Evolutionary conservation across 2,329 filamentous ascomycete genomes (phyloP).

Genomic region (Neurospora sp.): DNA sequence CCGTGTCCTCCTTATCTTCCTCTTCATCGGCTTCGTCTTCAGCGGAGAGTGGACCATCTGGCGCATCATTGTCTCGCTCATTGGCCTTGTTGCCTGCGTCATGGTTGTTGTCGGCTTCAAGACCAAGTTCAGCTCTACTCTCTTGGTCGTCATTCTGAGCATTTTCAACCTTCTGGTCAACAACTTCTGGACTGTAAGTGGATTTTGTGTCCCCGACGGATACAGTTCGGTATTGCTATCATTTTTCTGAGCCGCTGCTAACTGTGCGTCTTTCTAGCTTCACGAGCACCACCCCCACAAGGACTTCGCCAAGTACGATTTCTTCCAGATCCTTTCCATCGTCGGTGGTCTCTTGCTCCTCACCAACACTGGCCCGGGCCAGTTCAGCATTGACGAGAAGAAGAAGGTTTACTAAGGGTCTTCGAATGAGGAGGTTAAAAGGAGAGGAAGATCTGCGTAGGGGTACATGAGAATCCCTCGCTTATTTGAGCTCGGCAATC

Average conservation of each 20-base stretch:
- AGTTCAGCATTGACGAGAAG: constrained; percentile 99
- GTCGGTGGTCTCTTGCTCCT: constrained; percentile 92
- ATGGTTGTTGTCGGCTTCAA: constrained; percentile 99
- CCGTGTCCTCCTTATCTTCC: constrained; percentile 89
- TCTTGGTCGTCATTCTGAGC: constrained; percentile 89
- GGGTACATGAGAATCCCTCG: neutral
- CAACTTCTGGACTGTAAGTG: constrained; percentile 97
- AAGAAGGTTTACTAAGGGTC: constrained; percentile 91
- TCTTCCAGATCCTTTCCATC: constrained; percentile 99
- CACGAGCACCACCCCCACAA: constrained; percentile 98
- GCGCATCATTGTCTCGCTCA: constrained; percentile 70
- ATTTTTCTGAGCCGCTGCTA: constrained; percentile 13
- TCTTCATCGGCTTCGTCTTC: constrained; percentile 95
- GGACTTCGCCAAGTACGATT: constrained; percentile 99
- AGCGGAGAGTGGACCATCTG: constrained; percentile 87
- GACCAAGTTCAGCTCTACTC: constrained; percentile 95
- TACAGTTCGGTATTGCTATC: neutral
- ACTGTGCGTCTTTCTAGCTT: constrained; percentile 45
- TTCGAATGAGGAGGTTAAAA: neutral
- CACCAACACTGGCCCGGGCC: constrained; percentile 96
- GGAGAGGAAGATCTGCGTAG: neutral
- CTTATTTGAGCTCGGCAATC: neutral
- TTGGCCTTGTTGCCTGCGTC: constrained; percentile 84
- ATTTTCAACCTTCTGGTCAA: constrained; percentile 96
- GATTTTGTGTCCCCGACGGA: constrained; percentile 13